A percentile compares a stretch with the other conserved stretches of the same genome.
phyloP scores from a whole-genome alignment of 192 early-diverging fungal species.

The Mortierella antarctica region DNA sequence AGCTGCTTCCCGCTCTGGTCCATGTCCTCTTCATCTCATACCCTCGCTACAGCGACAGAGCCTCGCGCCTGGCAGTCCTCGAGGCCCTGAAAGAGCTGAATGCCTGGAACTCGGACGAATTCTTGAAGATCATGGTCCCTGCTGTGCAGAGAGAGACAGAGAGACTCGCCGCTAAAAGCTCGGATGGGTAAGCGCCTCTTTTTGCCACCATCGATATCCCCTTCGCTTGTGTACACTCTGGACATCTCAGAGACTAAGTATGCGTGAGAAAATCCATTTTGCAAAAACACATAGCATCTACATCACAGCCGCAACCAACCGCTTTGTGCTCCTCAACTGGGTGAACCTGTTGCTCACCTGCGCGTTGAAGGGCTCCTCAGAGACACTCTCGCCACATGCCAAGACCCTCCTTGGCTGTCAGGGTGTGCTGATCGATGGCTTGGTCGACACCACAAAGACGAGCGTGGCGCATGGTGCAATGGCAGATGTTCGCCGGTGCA shows the following conservation, averaged over 20 bases:
- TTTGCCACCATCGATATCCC: neutral
- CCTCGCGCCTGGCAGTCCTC: constrained; percentile 69
- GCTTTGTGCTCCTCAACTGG: constrained; percentile 76
- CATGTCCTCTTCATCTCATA: constrained; percentile 68
- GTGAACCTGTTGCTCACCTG: constrained; percentile 61
- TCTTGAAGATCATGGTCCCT: constrained; percentile 68
- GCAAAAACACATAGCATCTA: constrained; percentile 28
- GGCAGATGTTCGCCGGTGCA: constrained; percentile 66
- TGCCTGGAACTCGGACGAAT: constrained; percentile 64
- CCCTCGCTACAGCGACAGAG: constrained; percentile 74
- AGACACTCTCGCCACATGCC: constrained; percentile 27
- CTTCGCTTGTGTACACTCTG: constrained; percentile 19
- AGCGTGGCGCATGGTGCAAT: constrained; percentile 63
- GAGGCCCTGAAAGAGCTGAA: constrained; percentile 68
- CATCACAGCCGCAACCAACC: constrained; percentile 63
- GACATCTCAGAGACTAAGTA: constrained; percentile 7
- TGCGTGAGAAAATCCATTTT: neutral
- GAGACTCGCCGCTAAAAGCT: constrained; percentile 53
- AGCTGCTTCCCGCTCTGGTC: constrained; percentile 57
- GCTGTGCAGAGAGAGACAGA: constrained; percentile 62
- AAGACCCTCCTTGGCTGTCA: constrained; percentile 56
- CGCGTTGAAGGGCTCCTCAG: constrained; percentile 23
- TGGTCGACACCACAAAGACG: constrained; percentile 61
- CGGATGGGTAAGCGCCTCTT: constrained; percentile 51
- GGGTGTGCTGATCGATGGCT: constrained; percentile 62